Conservation (phyloP, 2,329 filamentous ascomycete genomes). For the Pestalotiopsis sp. region DNA sequence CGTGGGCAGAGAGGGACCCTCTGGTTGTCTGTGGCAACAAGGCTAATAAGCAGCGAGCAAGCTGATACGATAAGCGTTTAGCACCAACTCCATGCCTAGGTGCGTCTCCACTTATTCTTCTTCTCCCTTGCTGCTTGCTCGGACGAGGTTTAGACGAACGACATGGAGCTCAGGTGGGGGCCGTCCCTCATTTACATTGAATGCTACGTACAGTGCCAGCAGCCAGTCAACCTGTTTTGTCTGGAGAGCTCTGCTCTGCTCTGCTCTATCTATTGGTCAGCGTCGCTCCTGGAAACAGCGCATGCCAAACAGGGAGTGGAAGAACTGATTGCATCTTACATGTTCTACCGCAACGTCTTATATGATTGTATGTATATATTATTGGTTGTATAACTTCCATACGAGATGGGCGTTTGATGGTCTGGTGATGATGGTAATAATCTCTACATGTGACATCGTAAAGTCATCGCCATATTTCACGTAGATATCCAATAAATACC, state of each 20-base stretch:
- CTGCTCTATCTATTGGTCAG: too few relatives aligned
- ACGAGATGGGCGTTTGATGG: neutral
- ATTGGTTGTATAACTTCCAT: neutral
- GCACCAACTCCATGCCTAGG: neutral
- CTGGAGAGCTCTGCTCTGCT: too few relatives aligned
- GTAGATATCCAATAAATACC: neutral
- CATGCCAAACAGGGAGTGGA: too few relatives aligned
- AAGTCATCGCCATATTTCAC: neutral
- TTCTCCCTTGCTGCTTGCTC: too few relatives aligned
- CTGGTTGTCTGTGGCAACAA: conserved; percentile 13
- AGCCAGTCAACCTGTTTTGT: too few relatives aligned
- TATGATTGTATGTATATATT: neutral
- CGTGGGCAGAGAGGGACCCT: neutral
- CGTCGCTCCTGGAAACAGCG: too few relatives aligned
- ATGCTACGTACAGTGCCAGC: too few relatives aligned
- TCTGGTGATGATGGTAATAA: neutral
- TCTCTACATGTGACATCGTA: neutral
- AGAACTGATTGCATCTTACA: neutral
- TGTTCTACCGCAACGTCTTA: neutral
- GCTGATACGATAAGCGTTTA: conserved; percentile 7
- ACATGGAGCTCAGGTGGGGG: too few relatives aligned
- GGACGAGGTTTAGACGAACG: too few relatives aligned
- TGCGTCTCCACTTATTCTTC: too few relatives aligned
- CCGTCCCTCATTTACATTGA: too few relatives aligned
- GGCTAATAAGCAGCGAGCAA: neutral